Conservation (phyloP, 352 stramenopile species). For the Sclerospora graminicola region DNA sequence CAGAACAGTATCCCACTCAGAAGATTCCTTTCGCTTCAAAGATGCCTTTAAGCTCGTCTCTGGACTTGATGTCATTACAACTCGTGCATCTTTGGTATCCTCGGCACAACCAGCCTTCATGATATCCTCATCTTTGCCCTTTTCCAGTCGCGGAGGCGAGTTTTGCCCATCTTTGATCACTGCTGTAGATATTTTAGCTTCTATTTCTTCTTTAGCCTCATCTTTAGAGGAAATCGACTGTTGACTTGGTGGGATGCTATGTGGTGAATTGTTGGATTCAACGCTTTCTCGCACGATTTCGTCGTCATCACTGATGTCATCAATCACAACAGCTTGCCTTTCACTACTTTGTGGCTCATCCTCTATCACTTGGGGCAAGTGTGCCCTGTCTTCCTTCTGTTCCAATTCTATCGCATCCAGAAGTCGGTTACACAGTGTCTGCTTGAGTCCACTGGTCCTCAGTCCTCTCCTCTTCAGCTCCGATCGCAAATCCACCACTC, state of each 20-base stretch:
- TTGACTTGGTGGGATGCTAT: conserved; percentile 1
- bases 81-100: background rate
- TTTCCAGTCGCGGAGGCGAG: background rate
- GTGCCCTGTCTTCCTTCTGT: conserved; percentile 16
- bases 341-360: conserved; percentile 5
- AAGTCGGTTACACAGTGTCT: conserved; percentile 34
- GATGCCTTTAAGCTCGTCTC: background rate
- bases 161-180: background rate
- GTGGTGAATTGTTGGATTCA: conserved; percentile 11
- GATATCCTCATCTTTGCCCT: background rate
- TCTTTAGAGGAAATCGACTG: conserved; percentile 5
- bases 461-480: conserved; percentile 57
- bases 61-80: background rate
- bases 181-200: background rate
- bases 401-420: conserved; percentile 34
- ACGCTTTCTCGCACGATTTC: conserved; percentile 65
- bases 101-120: background rate
- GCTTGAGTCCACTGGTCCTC: conserved; percentile 41
- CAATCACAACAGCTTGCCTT: conserved; percentile 3
- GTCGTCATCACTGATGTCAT: conserved; percentile 18
- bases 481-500: conserved; percentile 42
- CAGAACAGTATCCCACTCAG: too few relatives aligned
- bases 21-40: too few relatives aligned
- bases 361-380: conserved; percentile 8
- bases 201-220: background rate